phyloP scores from a whole-genome alignment of 176 grass and related monocot genomes.

The Ensete ventricosum region DNA sequence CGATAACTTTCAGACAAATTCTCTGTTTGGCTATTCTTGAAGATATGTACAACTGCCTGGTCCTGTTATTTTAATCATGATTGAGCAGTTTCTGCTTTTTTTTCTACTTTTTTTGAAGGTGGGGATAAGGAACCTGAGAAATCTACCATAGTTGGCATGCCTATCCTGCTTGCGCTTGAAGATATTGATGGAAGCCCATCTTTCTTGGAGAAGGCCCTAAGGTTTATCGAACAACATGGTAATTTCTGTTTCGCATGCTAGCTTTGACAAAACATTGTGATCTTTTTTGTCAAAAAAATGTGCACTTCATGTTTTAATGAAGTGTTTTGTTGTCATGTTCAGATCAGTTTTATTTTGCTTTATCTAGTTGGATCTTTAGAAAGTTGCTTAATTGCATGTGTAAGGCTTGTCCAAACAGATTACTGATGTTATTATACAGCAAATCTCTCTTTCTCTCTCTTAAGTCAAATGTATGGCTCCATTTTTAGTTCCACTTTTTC shows the following conservation, averaged over 20 bases:
- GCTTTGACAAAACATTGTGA: background rate
- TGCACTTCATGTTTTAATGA: background rate
- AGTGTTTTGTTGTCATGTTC: background rate
- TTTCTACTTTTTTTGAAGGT: background rate
- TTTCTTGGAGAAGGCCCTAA: conserved; percentile 92
- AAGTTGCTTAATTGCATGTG: background rate
- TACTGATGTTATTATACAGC: background rate
- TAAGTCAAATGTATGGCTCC: background rate
- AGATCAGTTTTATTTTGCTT: background rate
- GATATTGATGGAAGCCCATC: conserved; percentile 70
- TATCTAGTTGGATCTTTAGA: background rate
- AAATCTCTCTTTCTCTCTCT: background rate
- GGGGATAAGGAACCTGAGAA: conserved; percentile 26
- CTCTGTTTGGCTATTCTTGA: background rate
- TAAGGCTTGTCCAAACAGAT: background rate
- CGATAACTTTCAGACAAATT: too few species aligned
- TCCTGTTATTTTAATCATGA: background rate
- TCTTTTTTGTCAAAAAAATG: background rate
- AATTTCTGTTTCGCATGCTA: conserved; percentile 24
- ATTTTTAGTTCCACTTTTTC: background rate
- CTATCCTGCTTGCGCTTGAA: conserved; percentile 64
- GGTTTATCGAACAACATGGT: conserved; percentile 92
- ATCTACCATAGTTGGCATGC: conserved; percentile 46
- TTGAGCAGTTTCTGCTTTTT: background rate
- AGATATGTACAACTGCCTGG: background rate